Evolutionary conservation across 2,329 filamentous ascomycete genomes (phyloP), one percentile per base, ranked within the genome.

Genomic region (Chaetomium sp.): DNA sequence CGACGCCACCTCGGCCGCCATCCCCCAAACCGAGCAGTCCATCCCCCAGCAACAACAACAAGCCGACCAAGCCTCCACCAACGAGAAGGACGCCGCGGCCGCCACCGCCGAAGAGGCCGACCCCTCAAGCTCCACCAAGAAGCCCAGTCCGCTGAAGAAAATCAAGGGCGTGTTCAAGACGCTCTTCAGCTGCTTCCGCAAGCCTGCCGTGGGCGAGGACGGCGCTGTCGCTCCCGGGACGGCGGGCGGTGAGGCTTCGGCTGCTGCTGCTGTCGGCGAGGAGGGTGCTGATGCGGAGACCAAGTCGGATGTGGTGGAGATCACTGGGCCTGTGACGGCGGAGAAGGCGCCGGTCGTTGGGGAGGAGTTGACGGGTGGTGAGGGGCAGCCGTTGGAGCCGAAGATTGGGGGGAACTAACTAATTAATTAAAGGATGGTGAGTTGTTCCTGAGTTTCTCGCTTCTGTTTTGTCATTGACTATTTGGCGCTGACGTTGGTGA

Each of bases 131-230:
- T 2, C 10, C 4, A 19, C 48, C 3, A 56, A 56, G 55, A 56
- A 59, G 51, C 27, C 51, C 44, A 54, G 38, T 44, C 54, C 52
- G 44, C 52, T 59, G 43, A 59, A 59, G 48, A 56, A 49, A 10
- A 10, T 54, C 41, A 3, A 32, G 41, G 8, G n/a, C 12, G 37
- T 53, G 5, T 10, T 59, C 52, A 56, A 59, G 54, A 46, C 48
- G 1, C 34, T 59, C 8, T 56, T 59, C 41, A 37, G 14, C 32
- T 59, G 57, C 51, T 48, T 59, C 14, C 46, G 44, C 38, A 56
- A 56, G 53, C 57, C 53, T 6, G 41, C 27, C n/a, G 12, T 42
- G 12, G 27, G 42, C 27, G 37, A 52, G 34, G 43, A 47, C 36
- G 47, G 10, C 11, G 47, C 35, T 14, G 35, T 27, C 6, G 27